phyloP scores from a whole-genome alignment of 2,329 filamentous ascomycete species.

The Aspergillus sp. region DNA sequence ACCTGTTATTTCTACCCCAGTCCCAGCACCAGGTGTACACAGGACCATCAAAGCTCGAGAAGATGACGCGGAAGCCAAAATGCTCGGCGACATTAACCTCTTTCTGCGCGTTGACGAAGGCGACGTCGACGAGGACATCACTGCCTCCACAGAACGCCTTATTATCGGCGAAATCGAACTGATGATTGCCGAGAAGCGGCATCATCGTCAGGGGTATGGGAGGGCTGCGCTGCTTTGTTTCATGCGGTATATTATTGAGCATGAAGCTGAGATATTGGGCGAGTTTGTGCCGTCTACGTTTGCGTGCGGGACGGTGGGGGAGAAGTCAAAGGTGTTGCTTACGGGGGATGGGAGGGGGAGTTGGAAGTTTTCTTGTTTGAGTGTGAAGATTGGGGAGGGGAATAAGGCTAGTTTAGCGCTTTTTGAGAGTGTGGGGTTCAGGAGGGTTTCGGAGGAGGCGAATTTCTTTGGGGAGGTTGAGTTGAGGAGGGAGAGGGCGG shows the following conservation, averaged over 20 bases:
- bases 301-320: conserved; percentile 7
- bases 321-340: conserved; percentile 4
- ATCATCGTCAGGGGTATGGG: conserved; percentile 60
- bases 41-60: conserved; percentile 22
- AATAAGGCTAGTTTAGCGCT: conserved; percentile 54
- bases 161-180: conserved; percentile 22
- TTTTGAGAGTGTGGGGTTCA: conserved; percentile 57
- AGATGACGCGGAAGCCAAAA: conserved; percentile 49
- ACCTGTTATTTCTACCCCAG: conserved; percentile 23
- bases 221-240: conserved; percentile 60
- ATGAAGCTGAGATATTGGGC: conserved; percentile 49
- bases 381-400: conserved; percentile 55
- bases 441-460: conserved; percentile 40
- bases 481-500: conserved; percentile 34
- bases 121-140: conserved; percentile 29
- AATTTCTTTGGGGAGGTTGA: conserved; percentile 67
- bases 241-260: conserved; percentile 57
- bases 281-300: conserved; percentile 42
- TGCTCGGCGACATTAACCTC: conserved; percentile 73
- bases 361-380: conserved; percentile 39
- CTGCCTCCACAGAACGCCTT: background rate
- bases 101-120: conserved; percentile 62
- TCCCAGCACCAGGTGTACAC: background rate
- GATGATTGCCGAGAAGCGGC: conserved; percentile 18
- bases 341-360: background rate